Percentiles rank a stretch among this genome's conserved stretches.
Conservation (phyloP, 1,284 basidiomycete species). For the Pisolithus thermaeus region DNA sequence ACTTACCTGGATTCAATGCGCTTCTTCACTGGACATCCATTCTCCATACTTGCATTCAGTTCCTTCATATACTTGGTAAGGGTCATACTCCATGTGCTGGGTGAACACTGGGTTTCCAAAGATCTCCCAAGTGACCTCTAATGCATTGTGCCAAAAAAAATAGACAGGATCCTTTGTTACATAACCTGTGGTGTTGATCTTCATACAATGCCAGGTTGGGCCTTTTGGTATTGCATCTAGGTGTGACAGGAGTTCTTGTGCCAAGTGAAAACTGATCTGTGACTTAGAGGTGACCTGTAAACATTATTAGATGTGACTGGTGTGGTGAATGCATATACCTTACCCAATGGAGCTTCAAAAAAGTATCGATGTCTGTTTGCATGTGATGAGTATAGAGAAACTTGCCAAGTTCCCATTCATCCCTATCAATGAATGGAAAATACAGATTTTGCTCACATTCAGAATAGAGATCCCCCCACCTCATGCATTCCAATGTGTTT, state of each 20-base stretch:
- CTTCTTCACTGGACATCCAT: slow-evolving; percentile 4
- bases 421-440: slow-evolving; percentile 2
- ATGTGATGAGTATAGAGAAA: slow-evolving; percentile 1
- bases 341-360: not conserved
- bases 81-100: slow-evolving; percentile 2
- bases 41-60: slow-evolving; percentile 1
- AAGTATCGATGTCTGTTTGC: not conserved
- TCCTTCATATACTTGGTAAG: not conserved
- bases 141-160: not conserved
- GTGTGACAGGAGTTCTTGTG: not conserved
- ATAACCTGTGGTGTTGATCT: not conserved
- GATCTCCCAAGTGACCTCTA: not conserved
- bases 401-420: slow-evolving; percentile 2
- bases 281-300: not conserved
- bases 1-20: slow-evolving; percentile 1
- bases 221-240: not conserved
- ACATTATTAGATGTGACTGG: not conserved
- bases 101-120: slow-evolving; percentile 2
- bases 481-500: not conserved
- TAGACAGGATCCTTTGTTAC: not conserved
- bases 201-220: not conserved
- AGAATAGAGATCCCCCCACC: not conserved
- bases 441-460: not conserved
- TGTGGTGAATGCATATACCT: not conserved
- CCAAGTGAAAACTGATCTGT: not conserved